These are phyloP conservation scores for Lachancea nothofagi DNA, from an alignment of 805 yeast species.

Conservation along the genomic window DNA sequence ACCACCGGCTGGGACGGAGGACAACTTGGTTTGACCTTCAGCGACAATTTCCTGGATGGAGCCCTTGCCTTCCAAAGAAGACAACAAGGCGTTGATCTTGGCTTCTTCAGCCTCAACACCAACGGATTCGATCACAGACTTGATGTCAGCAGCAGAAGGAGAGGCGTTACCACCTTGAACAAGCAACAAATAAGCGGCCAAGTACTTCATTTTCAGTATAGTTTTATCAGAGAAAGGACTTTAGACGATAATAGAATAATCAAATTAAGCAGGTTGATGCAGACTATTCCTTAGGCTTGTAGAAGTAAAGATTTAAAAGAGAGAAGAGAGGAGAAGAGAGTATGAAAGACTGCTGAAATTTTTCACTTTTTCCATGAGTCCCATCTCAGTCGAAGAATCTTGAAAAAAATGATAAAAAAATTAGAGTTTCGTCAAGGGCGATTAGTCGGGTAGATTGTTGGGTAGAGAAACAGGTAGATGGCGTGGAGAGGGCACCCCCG, in stretches of 20 bases:
- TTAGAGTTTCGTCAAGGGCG: neutral
- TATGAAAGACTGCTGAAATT: constrained; percentile 2
- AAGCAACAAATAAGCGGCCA: constrained; percentile 89
- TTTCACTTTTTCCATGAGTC: constrained; percentile 8
- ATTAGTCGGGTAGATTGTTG: neutral
- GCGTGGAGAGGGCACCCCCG: neutral
- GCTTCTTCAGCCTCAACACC: constrained; percentile 79
- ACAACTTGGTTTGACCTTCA: constrained; percentile 74
- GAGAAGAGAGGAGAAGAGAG: constrained; percentile 5
- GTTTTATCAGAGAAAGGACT: constrained; percentile 2
- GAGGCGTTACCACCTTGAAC: constrained; percentile 80
- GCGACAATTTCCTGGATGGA: constrained; percentile 65
- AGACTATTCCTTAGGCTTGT: constrained; percentile 34
- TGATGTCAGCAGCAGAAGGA: constrained; percentile 75
- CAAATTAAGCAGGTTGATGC: constrained; percentile 35
- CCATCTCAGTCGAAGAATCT: neutral
- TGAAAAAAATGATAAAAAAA: neutral
- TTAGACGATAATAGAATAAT: constrained; percentile 29
- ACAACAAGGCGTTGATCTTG: constrained; percentile 62
- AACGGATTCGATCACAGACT: constrained; percentile 64
- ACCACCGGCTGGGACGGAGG: constrained; percentile 80
- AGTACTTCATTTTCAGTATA: constrained; percentile 60
- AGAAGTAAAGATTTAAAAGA: constrained; percentile 7
- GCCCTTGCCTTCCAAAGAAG: constrained; percentile 74
- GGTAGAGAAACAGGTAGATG: neutral